Base-by-base conservation (phyloP, 2,329 filamentous ascomycete species). In the Beauveria australis region DNA sequence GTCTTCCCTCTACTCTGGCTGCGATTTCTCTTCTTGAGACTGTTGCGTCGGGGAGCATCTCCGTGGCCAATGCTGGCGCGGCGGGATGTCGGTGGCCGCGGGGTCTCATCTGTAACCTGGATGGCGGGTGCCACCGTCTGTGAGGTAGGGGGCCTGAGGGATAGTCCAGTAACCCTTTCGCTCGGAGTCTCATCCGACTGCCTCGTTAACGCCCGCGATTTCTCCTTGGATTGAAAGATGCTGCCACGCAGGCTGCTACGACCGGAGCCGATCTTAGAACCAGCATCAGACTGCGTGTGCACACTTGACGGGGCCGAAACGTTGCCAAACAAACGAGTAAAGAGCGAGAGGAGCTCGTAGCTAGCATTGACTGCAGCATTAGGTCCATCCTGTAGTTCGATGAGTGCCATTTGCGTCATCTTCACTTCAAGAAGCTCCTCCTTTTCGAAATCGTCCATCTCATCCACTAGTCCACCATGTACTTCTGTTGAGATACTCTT, bases 381-480 rank as follows among this genome's bases (percentile, higher is more conserved):
- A 0, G 92, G 86, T 1, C 92, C 92, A 70, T 97, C 92, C 3
- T 91, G 77, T 18, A 94, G 77, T 73, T 97, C 93, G 3, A 94
- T 74, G 22, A 99, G 81, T 4, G 89, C 83, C 62, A 99, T 79
- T 69, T 97, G 92, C 12, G 93, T 97, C 84, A 97, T 96, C 73
- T 96, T 96, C 63, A 97, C 86, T 72, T 97, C 90, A n/a, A 99
- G 75, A 47, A 99, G 87, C 53, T 85, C 84, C 72, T 92, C 90
- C 70, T 92, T 95, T 70, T 97, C 92, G 28, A 86, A 84, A 61
- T 87, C 84, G 64, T 91, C 88, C 85, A 97, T 90, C 49, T 89
- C 85, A 65, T 93, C 89, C 1, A 95, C 81, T 52, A 90, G 70
- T 3, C 86, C 85, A 64, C 68, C 71, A 28, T 61, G 62, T 19